phyloP scores from a whole-genome alignment of 192 early-diverging fungal species.

The Cladochytrium replicatum region DNA sequence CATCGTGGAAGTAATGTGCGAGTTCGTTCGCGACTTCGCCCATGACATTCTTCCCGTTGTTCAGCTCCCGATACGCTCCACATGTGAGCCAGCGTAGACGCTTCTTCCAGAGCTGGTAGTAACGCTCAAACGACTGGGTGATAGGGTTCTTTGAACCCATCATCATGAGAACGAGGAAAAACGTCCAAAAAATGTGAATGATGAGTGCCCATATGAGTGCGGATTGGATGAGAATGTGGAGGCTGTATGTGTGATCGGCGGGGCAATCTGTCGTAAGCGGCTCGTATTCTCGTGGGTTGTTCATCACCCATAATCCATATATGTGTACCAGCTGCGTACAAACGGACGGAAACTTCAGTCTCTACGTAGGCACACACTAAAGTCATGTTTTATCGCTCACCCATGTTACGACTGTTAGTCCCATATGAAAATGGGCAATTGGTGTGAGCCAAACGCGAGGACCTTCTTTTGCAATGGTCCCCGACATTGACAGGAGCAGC shows the following conservation, averaged over 20 bases:
- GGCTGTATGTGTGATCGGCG: not conserved
- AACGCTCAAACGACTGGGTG: constrained; percentile 3
- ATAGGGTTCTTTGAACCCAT: not conserved
- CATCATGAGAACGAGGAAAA: not conserved
- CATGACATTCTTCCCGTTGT: constrained; percentile 17
- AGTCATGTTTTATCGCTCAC: not conserved
- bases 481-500: not conserved
- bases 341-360: not conserved
- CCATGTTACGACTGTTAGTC: not conserved
- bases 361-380: no score
- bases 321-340: no score
- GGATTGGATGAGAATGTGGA: not conserved
- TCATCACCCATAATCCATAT: no score
- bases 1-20: constrained; percentile 26
- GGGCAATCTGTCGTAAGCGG: not conserved
- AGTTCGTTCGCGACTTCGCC: constrained; percentile 17
- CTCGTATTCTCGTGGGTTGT: not conserved
- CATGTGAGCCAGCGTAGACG: constrained; percentile 14
- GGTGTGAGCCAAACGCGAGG: not conserved
- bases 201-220: not conserved
- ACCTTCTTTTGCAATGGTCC: not conserved
- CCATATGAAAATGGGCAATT: not conserved
- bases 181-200: not conserved
- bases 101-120: constrained; percentile 19
- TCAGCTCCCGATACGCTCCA: not conserved